Evolutionary conservation across 371 early-diverging fungal genomes (phyloP).

Genomic region (Apophysomyces sp.): DNA sequence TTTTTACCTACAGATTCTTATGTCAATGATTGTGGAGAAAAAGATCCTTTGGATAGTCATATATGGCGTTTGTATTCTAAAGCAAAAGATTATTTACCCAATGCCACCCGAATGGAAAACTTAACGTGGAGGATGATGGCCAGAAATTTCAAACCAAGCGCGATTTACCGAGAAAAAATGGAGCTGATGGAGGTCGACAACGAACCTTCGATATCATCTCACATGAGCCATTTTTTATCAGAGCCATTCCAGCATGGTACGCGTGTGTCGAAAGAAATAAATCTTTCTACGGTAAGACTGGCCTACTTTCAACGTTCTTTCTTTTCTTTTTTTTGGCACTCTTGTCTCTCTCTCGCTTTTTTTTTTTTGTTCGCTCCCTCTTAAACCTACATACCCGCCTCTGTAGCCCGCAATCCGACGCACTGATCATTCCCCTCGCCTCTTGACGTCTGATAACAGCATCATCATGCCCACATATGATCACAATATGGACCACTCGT

Average conservation of each 20-base stretch:
- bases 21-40: constrained; percentile 24
- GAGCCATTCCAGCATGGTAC: neutral
- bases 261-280: no score
- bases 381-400: neutral
- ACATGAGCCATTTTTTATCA: neutral
- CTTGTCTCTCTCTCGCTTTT: no score
- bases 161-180: constrained; percentile 1
- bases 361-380: no score
- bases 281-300: neutral
- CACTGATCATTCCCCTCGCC: neutral
- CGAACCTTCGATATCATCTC: neutral
- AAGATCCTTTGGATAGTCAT: constrained; percentile 48
- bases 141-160: constrained; percentile 38
- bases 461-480: neutral
- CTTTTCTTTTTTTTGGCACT: neutral
- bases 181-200: neutral
- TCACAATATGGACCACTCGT: neutral
- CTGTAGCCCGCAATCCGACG: neutral
- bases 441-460: neutral
- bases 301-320: neutral
- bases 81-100: constrained; percentile 53
- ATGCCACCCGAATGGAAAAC: constrained; percentile 58
- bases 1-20: constrained; percentile 3
- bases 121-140: constrained; percentile 65
- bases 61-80: constrained; percentile 64